Evolutionary conservation across 2,329 filamentous ascomycete species (phyloP), one percentile per base, ranked within the genome.

Genomic region (Xylariaceae sp.): DNA sequence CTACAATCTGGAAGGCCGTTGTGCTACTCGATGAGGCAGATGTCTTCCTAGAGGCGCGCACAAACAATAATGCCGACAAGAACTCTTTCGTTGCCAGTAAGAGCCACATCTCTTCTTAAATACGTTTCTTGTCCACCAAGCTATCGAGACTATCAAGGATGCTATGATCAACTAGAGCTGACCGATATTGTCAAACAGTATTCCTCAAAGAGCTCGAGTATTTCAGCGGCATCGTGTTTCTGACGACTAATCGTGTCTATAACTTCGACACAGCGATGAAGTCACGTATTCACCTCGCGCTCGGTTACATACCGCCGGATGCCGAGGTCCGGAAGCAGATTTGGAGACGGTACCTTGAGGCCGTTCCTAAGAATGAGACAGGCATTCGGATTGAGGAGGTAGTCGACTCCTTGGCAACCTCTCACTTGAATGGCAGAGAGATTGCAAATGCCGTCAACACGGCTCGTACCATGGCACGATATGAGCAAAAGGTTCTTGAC

Each of bases 221-320:
- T 56, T 73, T 71, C 44, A 56, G 60, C 6, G 72, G 72, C 5
- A 68, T 73, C 38, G 60, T 73, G 6, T 73, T 71, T 56, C 62
- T 76, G 12, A 76, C 73, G 0, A 75, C 72, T 14, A 77, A 75
- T 15, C 62, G 62, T 1, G 58, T 62, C 5, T 50, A 38, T 10
- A 55, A 63, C 2, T 70, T 76, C 42, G 74, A 76, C 48, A 65
- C 67, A 14, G 73, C 73, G 0, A 73, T 73, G 58, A 68, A 67
- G 51, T 73, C 71, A 1, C 62, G 70, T 1, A 68, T 74, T 40
- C 68, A 74, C 53, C 60, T 72, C 11, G 65, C 63, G 14, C 62
- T 73, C 0, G 66, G 67, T 42, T 73, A 63, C 42, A 42, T 43
- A 12, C 54, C 55, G 11, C 60, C 60, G 0, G 53, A 47, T 11